Evolutionary conservation across 1,139 yeast genomes (phyloP).

Genomic region (Candida neerlandica): DNA sequence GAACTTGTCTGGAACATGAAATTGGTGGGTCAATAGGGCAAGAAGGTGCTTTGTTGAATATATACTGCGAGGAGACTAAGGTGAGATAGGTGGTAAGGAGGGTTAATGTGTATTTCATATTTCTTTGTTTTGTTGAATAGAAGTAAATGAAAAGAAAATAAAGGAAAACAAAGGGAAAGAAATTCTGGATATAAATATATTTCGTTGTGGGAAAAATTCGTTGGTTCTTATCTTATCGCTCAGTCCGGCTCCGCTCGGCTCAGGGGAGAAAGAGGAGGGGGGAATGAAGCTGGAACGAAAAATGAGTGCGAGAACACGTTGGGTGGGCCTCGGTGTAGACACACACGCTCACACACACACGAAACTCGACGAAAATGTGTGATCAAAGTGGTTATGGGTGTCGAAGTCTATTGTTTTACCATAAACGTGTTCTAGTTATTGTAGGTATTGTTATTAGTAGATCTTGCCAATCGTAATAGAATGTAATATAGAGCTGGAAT

Average conservation of each 20-base stretch:
- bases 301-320: no score
- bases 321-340: no score
- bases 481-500: no score
- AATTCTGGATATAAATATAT: no score
- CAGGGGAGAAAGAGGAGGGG: background rate
- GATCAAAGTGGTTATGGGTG: no score
- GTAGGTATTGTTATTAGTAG: no score
- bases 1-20: constrained; percentile 51
- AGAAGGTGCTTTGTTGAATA: constrained; percentile 1
- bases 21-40: constrained; percentile 73
- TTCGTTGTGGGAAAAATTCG: background rate
- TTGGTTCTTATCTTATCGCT: background rate
- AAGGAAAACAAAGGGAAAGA: background rate
- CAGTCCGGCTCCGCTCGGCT: background rate
- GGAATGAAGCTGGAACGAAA: background rate
- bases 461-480: no score
- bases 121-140: background rate
- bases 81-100: background rate
- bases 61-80: background rate
- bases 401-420: no score
- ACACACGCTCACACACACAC: no score
- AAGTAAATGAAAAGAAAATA: background rate
- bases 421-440: no score
- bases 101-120: background rate
- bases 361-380: no score